Evolutionary conservation across 805 yeast species (phyloP), one percentile per base, ranked within the genome.

Genomic region (Ogataea degrootiae): DNA sequence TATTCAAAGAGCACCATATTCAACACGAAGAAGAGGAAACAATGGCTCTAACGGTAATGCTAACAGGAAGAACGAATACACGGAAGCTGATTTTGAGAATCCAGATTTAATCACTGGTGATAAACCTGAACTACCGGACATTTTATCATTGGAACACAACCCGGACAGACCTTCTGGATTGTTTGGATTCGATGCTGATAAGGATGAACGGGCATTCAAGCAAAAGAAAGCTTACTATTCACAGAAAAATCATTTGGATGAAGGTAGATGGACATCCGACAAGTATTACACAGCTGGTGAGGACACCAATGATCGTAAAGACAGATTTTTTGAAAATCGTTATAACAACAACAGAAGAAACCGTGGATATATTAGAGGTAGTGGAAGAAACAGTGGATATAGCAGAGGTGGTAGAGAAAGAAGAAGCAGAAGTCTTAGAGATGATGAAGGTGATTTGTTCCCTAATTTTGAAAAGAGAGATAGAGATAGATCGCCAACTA

Each of bases 401-500:
- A 23, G 31, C 15, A 38, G 35, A 12, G 38, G 37, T 23, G 43
- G 45, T 33, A 26, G 41, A 31, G 33, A 43, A n/a, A n/a, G 43
- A 19, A 31, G 49, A 31, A 44, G 45, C 22, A 51, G 54, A 37
- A 47, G 49, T 22, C 49, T 51, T 34, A 49, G 53, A 34, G 40
- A 50, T 37, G 60, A 54, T 35, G 62, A 63, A 39, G 74, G 64
- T 15, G 75, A 72, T 44, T 58, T 70, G 48, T 68, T 70, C 45
- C 73, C 74, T 1, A 54, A 63, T 37, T 58, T 63, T 37, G 44
- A 41, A 35, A 53, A 57, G 41, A 43, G 16, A 11, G 11, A 52
- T 22, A 57, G 63, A 46, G 60, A 60, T 23, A 48, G 62, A 38
- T 62, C 65, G 19, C 65, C 65, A 22, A 39, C 47, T 12, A 51